Evolutionary conservation across 305 asterid genomes (phyloP).

Genomic region (Lippia alba): DNA sequence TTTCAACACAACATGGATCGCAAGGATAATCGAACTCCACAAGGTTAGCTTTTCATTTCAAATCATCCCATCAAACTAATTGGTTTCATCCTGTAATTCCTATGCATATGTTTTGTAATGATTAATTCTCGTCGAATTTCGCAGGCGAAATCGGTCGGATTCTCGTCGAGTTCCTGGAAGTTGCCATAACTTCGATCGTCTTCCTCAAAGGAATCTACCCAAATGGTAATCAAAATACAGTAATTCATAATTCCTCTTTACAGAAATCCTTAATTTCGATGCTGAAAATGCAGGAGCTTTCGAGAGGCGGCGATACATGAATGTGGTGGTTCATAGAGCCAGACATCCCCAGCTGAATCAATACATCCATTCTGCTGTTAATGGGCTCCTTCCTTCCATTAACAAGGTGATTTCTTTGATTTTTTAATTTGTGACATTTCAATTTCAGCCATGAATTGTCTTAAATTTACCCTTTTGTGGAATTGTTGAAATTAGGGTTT

Average conservation of each 20-base stretch:
- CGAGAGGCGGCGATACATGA: slow-evolving; percentile 90
- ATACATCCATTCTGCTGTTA: slow-evolving; percentile 70
- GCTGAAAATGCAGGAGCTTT: slow-evolving; percentile 63
- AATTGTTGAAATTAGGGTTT: slow-evolving; percentile 54
- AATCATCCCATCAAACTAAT: neutral
- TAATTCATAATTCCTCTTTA: neutral
- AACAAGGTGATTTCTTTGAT: slow-evolving; percentile 55
- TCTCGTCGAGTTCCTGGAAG: slow-evolving; percentile 84
- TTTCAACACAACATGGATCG: slow-evolving; percentile 55
- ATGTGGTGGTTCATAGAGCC: slow-evolving; percentile 87
- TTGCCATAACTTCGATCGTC: slow-evolving; percentile 81
- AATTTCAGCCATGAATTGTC: neutral
- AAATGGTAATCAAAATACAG: slow-evolving; percentile 48
- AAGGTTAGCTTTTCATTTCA: slow-evolving; percentile 44
- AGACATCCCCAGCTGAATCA: slow-evolving; percentile 77
- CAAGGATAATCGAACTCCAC: slow-evolving; percentile 62
- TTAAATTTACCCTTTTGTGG: slow-evolving; percentile 21
- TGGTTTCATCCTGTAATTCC: neutral
- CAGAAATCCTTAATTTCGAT: neutral
- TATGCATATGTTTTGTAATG: neutral
- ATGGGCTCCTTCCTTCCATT: slow-evolving; percentile 77
- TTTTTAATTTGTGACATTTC: neutral
- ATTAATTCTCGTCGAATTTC: slow-evolving; percentile 2
- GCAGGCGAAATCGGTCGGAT: slow-evolving; percentile 70
- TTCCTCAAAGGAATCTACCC: slow-evolving; percentile 93